Percentiles rank a stretch among this genome's conserved stretches.
Evolutionary conservation across 441 rosid genomes (phyloP).

Genomic region (Gossypium trilobum): DNA sequence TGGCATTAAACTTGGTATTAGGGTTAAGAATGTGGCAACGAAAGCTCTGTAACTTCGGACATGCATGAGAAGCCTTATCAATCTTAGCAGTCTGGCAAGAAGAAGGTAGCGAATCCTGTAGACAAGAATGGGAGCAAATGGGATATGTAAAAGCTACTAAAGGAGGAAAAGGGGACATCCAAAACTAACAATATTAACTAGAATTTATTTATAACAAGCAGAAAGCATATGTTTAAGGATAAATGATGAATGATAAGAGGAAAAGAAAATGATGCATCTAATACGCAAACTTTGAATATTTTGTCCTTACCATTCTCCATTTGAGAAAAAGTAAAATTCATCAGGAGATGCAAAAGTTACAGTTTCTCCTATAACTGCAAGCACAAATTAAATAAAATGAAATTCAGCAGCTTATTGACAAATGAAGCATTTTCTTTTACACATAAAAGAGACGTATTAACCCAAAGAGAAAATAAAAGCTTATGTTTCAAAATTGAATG

Average conservation of each 20-base stretch:
- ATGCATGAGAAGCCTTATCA: constrained; percentile 80
- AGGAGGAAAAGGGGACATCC: not conserved
- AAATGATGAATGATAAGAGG: not conserved
- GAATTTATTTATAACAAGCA: not conserved
- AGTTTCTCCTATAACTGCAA: constrained; percentile 93
- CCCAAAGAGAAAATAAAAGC: not conserved
- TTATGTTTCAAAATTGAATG: not conserved
- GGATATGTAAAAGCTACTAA: not conserved
- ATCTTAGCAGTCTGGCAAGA: constrained; percentile 82
- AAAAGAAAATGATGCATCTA: not conserved
- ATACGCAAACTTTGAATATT: constrained; percentile 1
- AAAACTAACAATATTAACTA: not conserved
- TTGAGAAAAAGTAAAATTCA: constrained; percentile 55
- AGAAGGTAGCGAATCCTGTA: constrained; percentile 96
- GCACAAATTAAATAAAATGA: not conserved
- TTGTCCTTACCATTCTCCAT: constrained; percentile 84
- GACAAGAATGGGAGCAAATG: constrained; percentile 15
- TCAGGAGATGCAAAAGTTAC: constrained; percentile 64
- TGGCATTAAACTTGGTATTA: constrained; percentile 93
- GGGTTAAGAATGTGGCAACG: constrained; percentile 80
- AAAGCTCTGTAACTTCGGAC: constrained; percentile 75
- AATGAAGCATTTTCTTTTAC: not conserved
- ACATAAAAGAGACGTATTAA: not conserved
- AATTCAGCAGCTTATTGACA: constrained; percentile 8
- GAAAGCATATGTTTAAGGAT: not conserved